Conservation (phyloP, 768 basidiomycete genomes). For the Lenzites betulinus region DNA sequence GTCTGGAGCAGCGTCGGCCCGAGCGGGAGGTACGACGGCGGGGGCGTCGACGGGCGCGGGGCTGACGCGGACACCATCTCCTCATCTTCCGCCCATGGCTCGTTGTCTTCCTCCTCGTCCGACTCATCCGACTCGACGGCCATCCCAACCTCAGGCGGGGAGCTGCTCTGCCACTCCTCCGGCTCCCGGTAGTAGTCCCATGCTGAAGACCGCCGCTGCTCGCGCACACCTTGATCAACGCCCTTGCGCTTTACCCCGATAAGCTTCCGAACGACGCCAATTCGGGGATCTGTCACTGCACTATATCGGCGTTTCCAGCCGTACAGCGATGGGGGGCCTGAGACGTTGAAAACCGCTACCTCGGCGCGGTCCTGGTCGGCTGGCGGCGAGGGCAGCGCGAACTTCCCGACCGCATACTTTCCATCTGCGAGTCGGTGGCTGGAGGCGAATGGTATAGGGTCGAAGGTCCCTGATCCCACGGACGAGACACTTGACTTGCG, state of each 20-base stretch:
- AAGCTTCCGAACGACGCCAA: slow-evolving; percentile 66
- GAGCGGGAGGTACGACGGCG: slow-evolving; percentile 67
- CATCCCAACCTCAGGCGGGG: slow-evolving; percentile 31
- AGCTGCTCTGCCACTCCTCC: slow-evolving; percentile 49
- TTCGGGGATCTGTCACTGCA: slow-evolving; percentile 68
- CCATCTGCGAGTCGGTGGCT: slow-evolving; percentile 65
- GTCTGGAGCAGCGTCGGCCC: slow-evolving; percentile 70
- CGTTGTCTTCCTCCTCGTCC: slow-evolving; percentile 44
- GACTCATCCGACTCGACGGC: slow-evolving; percentile 40
- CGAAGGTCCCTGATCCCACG: slow-evolving; percentile 46
- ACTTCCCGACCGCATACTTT: slow-evolving; percentile 78
- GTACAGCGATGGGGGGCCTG: slow-evolving; percentile 19
- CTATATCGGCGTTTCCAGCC: slow-evolving; percentile 59
- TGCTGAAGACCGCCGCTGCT: slow-evolving; percentile 39
- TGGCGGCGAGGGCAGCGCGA: slow-evolving; percentile 65
- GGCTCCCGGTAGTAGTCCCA: slow-evolving; percentile 46
- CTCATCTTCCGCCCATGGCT: slow-evolving; percentile 32
- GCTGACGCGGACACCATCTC: slow-evolving; percentile 32
- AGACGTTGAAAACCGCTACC: slow-evolving; percentile 1
- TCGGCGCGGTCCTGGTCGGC: slow-evolving; percentile 41
- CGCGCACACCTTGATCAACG: slow-evolving; percentile 39
- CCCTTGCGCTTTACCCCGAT: slow-evolving; percentile 72
- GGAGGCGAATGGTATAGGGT: slow-evolving; percentile 73
- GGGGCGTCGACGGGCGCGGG: slow-evolving; percentile 69
- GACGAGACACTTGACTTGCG: slow-evolving; percentile 24